Base-by-base conservation (phyloP, 495 filamentous ascomycete species). In the Aspergillus baeticus region DNA sequence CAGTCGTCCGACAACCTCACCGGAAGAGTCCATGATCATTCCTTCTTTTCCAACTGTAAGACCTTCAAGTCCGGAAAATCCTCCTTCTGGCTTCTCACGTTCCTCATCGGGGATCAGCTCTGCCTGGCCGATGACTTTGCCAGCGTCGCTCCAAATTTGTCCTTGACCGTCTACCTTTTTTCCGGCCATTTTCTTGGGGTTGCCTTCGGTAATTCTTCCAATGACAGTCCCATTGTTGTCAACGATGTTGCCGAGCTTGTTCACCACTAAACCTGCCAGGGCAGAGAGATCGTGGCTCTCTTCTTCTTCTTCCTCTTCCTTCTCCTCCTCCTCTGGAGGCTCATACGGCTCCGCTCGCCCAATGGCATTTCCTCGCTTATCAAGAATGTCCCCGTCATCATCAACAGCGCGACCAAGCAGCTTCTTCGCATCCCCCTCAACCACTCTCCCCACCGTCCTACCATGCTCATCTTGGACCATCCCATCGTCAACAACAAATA, bases 371-470 rank as follows among this genome's bases (percentile, higher is more conserved):
- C 91, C 91, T 46, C 82, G 83, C 61, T 84, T 86, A 67, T 93
- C 91, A 33, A 91, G 72, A 57, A 96, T 88, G 55, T 94, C 90
- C 10, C 91, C 91, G 63, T 96, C 91, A 34, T 87, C 79, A 62
- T 94, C 91, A 39, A 94, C 89, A 15, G 76, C 69, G 59, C 87
- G 86, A n/a, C 90, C 90, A 37, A 87, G 76, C 10, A 95, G 81
- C 47, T 81, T 81, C 73, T 87, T 87, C 14, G 84, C 56, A 51
- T 96, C 89, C 35, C 91, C 91, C 53, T 91, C 84, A n/a, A 87
- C 72, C 21, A 96, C 76, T 52, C 82, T 75, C 22, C 91, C 91
- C 44, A 96, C 83, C 46, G 83, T 74, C 54, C 87, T 80, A 21
- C 84, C 90, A 36, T 84, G 74, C 34, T 87, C 83, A 61, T 84